These are phyloP conservation scores for Cladosporium sp. DNA, from an alignment of 2,329 filamentous ascomycete species.

Conservation along the genomic window DNA sequence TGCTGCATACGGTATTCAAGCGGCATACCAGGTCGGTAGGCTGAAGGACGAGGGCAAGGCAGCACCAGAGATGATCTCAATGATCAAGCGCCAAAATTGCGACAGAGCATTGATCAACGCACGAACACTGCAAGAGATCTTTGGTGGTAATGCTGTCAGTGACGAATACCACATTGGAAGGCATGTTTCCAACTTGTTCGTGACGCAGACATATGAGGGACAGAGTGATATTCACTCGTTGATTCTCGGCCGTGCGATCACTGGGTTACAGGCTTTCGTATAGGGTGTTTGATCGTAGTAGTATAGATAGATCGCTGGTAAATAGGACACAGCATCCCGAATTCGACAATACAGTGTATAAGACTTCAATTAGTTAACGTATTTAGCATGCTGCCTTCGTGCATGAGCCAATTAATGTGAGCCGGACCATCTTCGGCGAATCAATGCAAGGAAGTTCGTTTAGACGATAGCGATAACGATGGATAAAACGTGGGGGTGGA, in stretches of 20 bases:
- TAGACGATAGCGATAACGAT: background rate
- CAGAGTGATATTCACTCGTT: conserved; percentile 89
- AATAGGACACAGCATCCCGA: background rate
- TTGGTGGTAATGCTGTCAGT: conserved; percentile 96
- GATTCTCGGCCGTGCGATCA: conserved; percentile 55
- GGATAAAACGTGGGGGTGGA: background rate
- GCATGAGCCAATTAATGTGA: background rate
- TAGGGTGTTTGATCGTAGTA: conserved; percentile 20
- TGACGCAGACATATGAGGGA: conserved; percentile 97
- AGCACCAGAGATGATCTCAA: conserved; percentile 91
- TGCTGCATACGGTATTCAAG: conserved; percentile 86
- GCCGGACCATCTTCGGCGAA: background rate
- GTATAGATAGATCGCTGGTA: background rate
- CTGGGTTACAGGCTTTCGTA: conserved; percentile 73
- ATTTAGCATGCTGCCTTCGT: background rate
- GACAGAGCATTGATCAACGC: conserved; percentile 82
- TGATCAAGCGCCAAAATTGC: conserved; percentile 98
- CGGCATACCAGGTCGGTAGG: conserved; percentile 84
- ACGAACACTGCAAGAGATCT: conserved; percentile 85
- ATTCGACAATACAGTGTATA: background rate
- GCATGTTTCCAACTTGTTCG: conserved; percentile 94
- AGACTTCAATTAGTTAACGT: background rate
- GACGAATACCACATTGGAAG: conserved; percentile 95
- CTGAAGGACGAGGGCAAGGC: conserved; percentile 89
- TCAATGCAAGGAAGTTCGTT: background rate